Conservation (phyloP, 2,329 filamentous ascomycete genomes). For the Ophiocordyceps australis region DNA sequence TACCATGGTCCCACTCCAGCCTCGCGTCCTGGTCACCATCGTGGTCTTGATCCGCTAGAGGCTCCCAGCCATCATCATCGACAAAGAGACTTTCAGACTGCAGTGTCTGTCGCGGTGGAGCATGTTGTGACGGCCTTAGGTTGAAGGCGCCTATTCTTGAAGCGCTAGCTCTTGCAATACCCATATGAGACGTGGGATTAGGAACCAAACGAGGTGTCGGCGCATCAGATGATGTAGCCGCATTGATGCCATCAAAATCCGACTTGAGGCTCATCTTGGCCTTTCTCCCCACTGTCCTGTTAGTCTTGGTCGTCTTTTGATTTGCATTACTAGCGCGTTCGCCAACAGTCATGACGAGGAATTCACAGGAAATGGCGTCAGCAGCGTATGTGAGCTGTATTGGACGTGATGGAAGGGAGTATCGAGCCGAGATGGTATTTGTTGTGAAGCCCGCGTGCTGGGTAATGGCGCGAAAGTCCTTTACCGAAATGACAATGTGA, state of each 20-base stretch:
- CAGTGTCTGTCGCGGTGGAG: conserved; percentile 36
- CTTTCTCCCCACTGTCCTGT: conserved; percentile 17
- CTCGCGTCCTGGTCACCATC: conserved; percentile 47
- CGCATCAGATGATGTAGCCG: conserved; percentile 21
- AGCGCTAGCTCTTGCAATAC: conserved; percentile 14
- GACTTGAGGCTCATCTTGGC: conserved; percentile 24
- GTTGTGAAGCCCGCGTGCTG: conserved; percentile 54
- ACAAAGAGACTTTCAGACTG: conserved; percentile 55
- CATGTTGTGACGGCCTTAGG: conserved; percentile 32
- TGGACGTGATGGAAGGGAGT: conserved; percentile 53
- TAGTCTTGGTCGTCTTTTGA: conserved; percentile 27
- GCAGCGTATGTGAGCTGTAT: conserved; percentile 55
- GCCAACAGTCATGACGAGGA: conserved; percentile 68
- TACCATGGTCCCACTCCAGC: conserved; percentile 63
- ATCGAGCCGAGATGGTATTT: conserved; percentile 46
- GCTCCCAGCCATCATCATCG: conserved; percentile 64
- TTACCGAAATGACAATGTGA: conserved; percentile 66
- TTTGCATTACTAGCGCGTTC: conserved; percentile 33
- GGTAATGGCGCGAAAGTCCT: conserved; percentile 66
- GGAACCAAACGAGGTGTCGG: conserved; percentile 9
- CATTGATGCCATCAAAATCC: no score
- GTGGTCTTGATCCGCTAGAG: conserved; percentile 39
- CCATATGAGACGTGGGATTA: conserved; percentile 14
- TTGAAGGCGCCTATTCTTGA: conserved; percentile 19
- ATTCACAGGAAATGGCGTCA: conserved; percentile 54